Base-by-base conservation (phyloP, 495 filamentous ascomycete genomes). In the Darksidea phi region DNA sequence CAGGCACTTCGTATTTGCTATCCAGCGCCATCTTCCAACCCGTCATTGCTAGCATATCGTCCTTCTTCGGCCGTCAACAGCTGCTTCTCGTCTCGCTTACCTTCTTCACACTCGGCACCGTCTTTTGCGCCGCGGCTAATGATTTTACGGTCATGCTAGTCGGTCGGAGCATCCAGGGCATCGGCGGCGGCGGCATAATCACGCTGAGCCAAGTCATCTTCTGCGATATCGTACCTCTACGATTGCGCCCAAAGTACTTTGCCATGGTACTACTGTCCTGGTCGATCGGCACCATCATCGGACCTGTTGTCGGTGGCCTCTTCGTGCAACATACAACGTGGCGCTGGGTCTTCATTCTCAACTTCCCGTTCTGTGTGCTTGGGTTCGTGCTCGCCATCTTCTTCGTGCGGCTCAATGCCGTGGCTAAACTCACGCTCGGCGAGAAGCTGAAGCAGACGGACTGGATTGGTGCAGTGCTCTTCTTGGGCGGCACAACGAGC, bases 401-500 rank as follows among this genome's bases (percentile, higher is more conserved):
- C 18, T 54, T 71, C 24, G 51, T 76, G 2, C 36, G 47, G 2
- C 43, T 71, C 3, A 51, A 65, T 3, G 8, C 49, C 0, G 21
- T 25, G 18, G 5, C 18, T 0, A 18, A 6, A 13, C 18, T 61
- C 34, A 59, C 47, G 0, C 28, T 66, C 8, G 11, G n/a, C 7
- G 36, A 68, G 28, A 61, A 59, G n/a, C 38, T 83, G 0, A 1
- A 57, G 20, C 71, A 70, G 18, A 79, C 87, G 21, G 86, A 89
- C 64, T 88, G 84, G 78, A 32, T 82, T 28, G 86, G 86, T 0
- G 74, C 76, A 6, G 54, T 81, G 0, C 23, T 87, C 1, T 88
- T 88, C 66, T 75, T 80, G 5, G 71, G 66, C 13, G 72, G 73
- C 0, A 67, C 71, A 2, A 74, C 76, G 11, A 64, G 72, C 5